Conservation (phyloP, 768 basidiomycete species). For the Rhizopogon vulgaris region DNA sequence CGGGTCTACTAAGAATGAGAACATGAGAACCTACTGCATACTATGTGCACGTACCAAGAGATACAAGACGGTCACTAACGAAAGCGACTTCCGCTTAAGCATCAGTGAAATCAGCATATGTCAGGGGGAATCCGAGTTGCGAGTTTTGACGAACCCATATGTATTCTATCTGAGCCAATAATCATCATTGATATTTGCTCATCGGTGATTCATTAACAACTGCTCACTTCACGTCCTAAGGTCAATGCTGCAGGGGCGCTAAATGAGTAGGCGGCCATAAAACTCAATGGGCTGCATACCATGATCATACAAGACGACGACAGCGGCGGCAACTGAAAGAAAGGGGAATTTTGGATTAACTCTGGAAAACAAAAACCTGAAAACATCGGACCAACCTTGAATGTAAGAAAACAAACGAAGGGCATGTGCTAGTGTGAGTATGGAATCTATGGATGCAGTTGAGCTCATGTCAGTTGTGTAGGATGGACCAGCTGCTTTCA, state of each 20-base stretch:
- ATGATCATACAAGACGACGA: conserved; percentile 24
- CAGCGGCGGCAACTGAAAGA: conserved; percentile 21
- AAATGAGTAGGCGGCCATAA: not conserved
- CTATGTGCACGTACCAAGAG: conserved; percentile 13
- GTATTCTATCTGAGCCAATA: conserved; percentile 18
- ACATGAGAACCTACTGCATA: not conserved
- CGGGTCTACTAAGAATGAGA: conserved; percentile 17
- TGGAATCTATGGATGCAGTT: too few species aligned
- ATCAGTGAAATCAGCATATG: not conserved
- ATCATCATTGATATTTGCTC: not conserved
- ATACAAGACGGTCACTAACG: conserved; percentile 21
- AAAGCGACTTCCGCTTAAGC: conserved; percentile 18
- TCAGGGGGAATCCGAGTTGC: not conserved
- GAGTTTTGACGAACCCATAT: conserved; percentile 20
- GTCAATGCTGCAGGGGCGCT: conserved; percentile 12
- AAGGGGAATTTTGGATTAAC: not conserved
- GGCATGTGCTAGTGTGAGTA: not conserved
- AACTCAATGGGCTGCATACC: conserved; percentile 6
- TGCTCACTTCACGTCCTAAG: conserved; percentile 22
- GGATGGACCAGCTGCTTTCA: not conserved
- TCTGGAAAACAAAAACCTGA: not conserved
- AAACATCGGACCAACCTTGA: conserved; percentile 13
- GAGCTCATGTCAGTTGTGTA: not conserved
- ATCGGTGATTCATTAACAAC: not conserved
- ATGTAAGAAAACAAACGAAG: conserved; percentile 8